phyloP scores from a whole-genome alignment of 163 green algal species.

The Scenedesmus sp. region DNA sequence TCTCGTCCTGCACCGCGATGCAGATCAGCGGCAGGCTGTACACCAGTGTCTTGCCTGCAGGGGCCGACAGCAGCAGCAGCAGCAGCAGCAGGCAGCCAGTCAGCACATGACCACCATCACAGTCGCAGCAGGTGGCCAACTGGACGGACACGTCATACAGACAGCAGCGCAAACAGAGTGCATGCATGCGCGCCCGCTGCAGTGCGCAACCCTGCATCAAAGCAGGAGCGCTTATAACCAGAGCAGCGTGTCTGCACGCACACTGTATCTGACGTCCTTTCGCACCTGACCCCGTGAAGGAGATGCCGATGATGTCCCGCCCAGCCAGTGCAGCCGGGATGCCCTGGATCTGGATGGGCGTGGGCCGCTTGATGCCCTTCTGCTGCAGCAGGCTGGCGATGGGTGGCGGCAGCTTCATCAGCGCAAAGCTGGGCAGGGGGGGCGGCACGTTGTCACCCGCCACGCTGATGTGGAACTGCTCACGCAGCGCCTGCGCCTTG shows the following conservation, averaged over 20 bases:
- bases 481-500: constrained; percentile 78
- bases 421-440: constrained; percentile 89
- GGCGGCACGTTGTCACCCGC: constrained; percentile 91
- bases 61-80: not conserved
- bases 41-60: constrained; percentile 93
- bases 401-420: constrained; percentile 91
- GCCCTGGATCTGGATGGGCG: constrained; percentile 93
- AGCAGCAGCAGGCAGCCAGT: not conserved
- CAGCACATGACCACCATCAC: too few species aligned
- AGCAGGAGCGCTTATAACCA: too few species aligned
- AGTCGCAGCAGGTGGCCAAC: not conserved
- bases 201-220: not conserved
- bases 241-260: not conserved
- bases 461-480: constrained; percentile 94
- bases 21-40: constrained; percentile 97
- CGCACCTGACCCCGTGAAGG: constrained; percentile 91
- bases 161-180: not conserved
- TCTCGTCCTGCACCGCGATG: constrained; percentile 89
- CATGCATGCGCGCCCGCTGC: not conserved
- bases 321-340: constrained; percentile 90
- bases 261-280: not conserved
- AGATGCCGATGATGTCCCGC: constrained; percentile 98
- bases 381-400: constrained; percentile 80
- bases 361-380: constrained; percentile 92
- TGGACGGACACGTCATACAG: not conserved